A percentile compares a stretch with the other conserved stretches of the same genome.
Conservation (phyloP, 768 basidiomycete species). For the Boletus coccyginus region DNA sequence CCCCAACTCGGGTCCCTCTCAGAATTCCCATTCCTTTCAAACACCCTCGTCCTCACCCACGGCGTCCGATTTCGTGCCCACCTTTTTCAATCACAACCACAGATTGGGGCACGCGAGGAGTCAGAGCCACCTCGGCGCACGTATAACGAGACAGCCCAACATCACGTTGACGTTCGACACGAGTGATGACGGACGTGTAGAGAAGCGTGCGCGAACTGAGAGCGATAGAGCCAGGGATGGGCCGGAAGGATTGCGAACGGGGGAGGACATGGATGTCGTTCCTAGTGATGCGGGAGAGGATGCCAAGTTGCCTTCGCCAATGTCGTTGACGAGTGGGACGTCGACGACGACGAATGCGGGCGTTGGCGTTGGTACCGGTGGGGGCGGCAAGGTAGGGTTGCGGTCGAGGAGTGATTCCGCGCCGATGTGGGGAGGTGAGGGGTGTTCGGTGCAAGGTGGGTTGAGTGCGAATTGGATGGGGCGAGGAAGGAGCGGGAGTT, state of each 20-base stretch:
- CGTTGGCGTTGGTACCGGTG: constrained; percentile 9
- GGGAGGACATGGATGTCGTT: constrained; percentile 27
- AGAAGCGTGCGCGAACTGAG: constrained; percentile 27
- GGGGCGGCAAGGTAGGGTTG: constrained; percentile 7
- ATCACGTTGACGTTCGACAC: constrained; percentile 30
- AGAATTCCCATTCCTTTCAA: constrained; percentile 17
- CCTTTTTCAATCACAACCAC: constrained; percentile 9
- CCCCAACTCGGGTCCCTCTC: constrained; percentile 6
- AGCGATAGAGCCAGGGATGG: constrained; percentile 4
- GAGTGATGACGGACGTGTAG: constrained; percentile 18
- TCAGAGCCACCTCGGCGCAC: constrained; percentile 26
- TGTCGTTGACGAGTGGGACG: constrained; percentile 16
- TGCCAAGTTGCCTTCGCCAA: constrained; percentile 20
- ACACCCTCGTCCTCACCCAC: constrained; percentile 31
- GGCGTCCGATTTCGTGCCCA: constrained; percentile 16
- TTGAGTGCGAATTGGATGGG: constrained; percentile 30
- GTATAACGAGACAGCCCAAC: constrained; percentile 23
- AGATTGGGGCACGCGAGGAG: constrained; percentile 22
- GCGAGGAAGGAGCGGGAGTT: constrained; percentile 26
- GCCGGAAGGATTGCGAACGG: constrained; percentile 8
- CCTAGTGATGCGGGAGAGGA: constrained; percentile 11
- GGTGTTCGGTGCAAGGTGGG: constrained; percentile 16
- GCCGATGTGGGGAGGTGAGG: constrained; percentile 22
- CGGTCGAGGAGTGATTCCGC: constrained; percentile 26
- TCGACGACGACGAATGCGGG: constrained; percentile 13